phyloP scores from a whole-genome alignment of 441 rosid species.

The Daphne laureola region DNA sequence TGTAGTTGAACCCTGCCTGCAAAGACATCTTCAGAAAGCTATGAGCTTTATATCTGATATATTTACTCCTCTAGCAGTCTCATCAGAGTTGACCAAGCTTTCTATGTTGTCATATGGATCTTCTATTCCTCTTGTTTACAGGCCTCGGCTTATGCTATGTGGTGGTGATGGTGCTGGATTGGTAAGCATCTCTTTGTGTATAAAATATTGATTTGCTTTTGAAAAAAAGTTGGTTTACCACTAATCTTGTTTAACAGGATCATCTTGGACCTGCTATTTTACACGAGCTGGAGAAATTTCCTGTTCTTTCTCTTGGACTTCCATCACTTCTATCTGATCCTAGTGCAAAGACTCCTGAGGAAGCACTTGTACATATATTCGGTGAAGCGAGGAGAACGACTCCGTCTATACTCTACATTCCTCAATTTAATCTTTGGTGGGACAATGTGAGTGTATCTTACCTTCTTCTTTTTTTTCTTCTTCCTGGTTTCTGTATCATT shows the following conservation, averaged over 20 bases:
- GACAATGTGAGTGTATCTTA: conserved; percentile 66
- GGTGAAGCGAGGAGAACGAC: conserved; percentile 98
- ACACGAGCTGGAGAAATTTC: conserved; percentile 96
- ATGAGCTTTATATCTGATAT: conserved; percentile 66
- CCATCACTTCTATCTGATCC: conserved; percentile 99
- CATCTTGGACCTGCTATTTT: conserved; percentile 98
- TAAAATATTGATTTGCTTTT: conserved; percentile 13
- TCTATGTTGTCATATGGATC: conserved; percentile 96
- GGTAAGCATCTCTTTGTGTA: conserved; percentile 55
- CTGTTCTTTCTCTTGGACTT: conserved; percentile 97
- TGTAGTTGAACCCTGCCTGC: conserved; percentile 89
- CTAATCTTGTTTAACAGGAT: conserved; percentile 89
- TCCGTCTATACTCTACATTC: conserved; percentile 89
- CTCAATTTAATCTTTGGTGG: conserved; percentile 98
- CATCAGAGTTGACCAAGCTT: conserved; percentile 76
- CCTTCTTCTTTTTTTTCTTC: too few relatives aligned
- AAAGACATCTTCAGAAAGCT: conserved; percentile 70
- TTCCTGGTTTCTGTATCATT: not conserved
- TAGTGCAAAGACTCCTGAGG: conserved; percentile 98
- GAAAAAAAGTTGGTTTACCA: conserved; percentile 53
- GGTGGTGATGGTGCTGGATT: conserved; percentile 92
- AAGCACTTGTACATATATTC: conserved; percentile 97
- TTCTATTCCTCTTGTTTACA: conserved; percentile 88
- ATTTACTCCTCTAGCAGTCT: conserved; percentile 63
- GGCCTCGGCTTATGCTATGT: conserved; percentile 85